A percentile compares a stretch with the other conserved stretches of the same genome.
phyloP scores from a whole-genome alignment of 2,329 filamentous ascomycete genomes.

The Pseudogymnoascus sp. region DNA sequence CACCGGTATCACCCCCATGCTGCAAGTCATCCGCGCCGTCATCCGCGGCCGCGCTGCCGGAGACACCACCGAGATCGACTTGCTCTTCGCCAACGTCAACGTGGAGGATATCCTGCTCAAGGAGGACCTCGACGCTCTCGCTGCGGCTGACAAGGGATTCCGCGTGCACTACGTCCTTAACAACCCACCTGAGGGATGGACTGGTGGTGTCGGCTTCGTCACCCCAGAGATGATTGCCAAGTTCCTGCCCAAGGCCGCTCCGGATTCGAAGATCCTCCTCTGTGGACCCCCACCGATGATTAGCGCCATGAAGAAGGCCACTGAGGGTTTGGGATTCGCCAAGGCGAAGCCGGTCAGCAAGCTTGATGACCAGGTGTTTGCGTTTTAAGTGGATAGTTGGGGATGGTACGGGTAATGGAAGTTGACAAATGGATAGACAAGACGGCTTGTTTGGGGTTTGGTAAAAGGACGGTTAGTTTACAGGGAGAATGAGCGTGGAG shows the following conservation, averaged over 20 bases:
- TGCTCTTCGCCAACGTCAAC: conserved; percentile 97
- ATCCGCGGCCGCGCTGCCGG: conserved; percentile 70
- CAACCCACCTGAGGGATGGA: conserved; percentile 88
- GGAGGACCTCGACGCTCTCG: conserved; percentile 80
- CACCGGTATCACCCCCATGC: conserved; percentile 97
- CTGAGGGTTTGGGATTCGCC: conserved; percentile 79
- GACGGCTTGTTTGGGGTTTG: not conserved
- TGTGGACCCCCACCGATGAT: conserved; percentile 97
- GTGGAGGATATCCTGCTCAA: conserved; percentile 85
- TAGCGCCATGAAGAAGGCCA: conserved; percentile 91
- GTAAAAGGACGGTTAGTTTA: not conserved
- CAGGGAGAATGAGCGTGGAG: not conserved
- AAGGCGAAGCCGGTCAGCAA: conserved; percentile 96
- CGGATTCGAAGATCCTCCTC: conserved; percentile 86
- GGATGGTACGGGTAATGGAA: not conserved
- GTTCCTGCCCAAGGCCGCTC: conserved; percentile 72
- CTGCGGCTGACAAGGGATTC: conserved; percentile 71
- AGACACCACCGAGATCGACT: conserved; percentile 81
- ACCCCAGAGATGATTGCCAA: conserved; percentile 93
- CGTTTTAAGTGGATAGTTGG: conserved; percentile 55
- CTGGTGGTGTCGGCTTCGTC: conserved; percentile 88
- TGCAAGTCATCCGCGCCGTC: conserved; percentile 90
- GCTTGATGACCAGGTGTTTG: conserved; percentile 95
- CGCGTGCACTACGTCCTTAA: conserved; percentile 92
- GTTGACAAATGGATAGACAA: conserved; percentile 1